Percentiles rank a stretch among this genome's conserved stretches.
These are phyloP conservation scores for Colletotrichum lentis DNA, from an alignment of 2,329 filamentous ascomycete genomes.

Conservation along the genomic window DNA sequence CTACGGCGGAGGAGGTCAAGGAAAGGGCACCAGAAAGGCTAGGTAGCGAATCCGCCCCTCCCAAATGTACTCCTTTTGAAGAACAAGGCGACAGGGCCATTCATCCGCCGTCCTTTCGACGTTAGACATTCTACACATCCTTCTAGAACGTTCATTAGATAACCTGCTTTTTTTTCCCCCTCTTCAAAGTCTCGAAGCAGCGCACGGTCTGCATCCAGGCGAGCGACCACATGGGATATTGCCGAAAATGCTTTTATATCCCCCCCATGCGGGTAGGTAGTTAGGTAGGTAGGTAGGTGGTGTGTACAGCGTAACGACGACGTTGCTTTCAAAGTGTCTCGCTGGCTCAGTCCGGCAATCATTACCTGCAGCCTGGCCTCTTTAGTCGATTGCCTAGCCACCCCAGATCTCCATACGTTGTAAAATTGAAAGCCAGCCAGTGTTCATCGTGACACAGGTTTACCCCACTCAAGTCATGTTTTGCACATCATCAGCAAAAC, in stretches of 20 bases:
- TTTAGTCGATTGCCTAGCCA: neutral
- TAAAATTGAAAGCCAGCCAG: neutral
- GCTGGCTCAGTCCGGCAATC: neutral
- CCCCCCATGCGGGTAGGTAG: neutral
- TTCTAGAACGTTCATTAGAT: slow-evolving; percentile 1
- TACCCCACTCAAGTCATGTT: neutral
- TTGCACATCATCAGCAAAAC: slow-evolving; percentile 13
- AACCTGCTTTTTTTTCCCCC: neutral
- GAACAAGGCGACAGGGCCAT: slow-evolving; percentile 3
- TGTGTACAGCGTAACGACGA: neutral
- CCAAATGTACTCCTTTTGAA: neutral
- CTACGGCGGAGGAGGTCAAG: neutral
- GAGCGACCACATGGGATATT: neutral
- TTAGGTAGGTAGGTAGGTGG: no score
- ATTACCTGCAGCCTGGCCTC: neutral
- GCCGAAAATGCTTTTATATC: neutral
- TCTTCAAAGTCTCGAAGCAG: neutral
- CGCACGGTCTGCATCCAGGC: neutral
- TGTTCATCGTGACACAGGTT: neutral
- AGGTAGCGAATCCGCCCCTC: no score
- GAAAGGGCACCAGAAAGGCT: neutral
- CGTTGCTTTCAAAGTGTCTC: neutral
- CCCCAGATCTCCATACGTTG: neutral
- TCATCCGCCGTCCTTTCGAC: slow-evolving; percentile 2
- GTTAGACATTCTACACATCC: neutral